Percentiles rank a stretch among this genome's conserved stretches.
Evolutionary conservation across 305 asterid species (phyloP).

Genomic region (Solanum hybrid): DNA sequence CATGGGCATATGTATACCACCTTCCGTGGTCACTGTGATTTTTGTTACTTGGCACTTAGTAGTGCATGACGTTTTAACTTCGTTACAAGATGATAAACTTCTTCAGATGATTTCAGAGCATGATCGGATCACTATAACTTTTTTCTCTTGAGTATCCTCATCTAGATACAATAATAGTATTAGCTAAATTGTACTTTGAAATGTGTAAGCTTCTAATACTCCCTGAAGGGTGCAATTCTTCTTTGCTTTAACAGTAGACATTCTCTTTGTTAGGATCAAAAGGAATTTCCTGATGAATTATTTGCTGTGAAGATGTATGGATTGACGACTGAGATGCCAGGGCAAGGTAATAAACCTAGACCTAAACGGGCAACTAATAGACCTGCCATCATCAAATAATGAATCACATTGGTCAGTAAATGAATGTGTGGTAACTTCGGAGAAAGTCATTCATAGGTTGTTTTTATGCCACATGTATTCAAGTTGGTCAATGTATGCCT

Average conservation of each 20-base stretch:
- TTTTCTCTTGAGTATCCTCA: neutral
- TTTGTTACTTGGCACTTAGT: neutral
- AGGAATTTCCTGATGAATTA: constrained; percentile 62
- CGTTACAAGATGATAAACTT: neutral
- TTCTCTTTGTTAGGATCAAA: constrained; percentile 51
- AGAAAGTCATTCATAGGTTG: neutral
- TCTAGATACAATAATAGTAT: neutral
- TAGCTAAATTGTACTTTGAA: neutral
- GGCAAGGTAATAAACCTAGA: constrained; percentile 26
- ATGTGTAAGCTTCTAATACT: neutral
- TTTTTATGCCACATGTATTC: neutral
- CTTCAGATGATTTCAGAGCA: neutral
- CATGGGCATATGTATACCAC: neutral
- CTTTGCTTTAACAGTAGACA: neutral
- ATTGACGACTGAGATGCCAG: constrained; percentile 56
- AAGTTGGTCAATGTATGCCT: neutral
- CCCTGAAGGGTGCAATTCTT: neutral
- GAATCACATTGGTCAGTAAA: neutral
- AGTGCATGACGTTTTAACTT: neutral
- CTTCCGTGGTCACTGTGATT: neutral
- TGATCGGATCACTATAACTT: neutral
- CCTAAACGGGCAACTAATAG: constrained; percentile 38
- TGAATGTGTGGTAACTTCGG: neutral
- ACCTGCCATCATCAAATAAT: constrained; percentile 67
- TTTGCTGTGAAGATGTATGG: constrained; percentile 93